Evolutionary conservation across 306 rosid species (phyloP).

Genomic region (Cucumis hystrix): DNA sequence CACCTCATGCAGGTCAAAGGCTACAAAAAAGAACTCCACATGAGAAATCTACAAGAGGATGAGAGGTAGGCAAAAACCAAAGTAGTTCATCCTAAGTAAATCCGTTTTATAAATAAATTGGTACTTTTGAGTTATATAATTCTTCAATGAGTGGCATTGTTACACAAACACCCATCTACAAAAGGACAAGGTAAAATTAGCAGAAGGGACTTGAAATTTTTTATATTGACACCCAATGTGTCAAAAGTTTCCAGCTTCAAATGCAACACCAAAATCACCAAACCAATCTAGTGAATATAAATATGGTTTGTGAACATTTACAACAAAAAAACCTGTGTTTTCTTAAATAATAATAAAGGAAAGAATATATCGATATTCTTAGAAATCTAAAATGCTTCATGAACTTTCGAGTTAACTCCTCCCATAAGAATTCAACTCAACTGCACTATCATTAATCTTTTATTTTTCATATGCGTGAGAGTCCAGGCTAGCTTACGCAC

Average conservation of each 20-base stretch:
- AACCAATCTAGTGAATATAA: not conserved
- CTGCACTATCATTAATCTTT: no score
- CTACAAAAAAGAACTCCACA: not conserved
- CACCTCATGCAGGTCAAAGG: constrained; percentile 16
- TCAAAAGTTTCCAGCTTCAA: not conserved
- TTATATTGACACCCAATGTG: not conserved
- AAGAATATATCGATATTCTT: not conserved
- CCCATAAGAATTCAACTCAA: not conserved
- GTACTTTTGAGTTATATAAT: not conserved
- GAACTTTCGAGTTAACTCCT: not conserved
- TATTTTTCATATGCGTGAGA: no score
- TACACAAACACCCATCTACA: not conserved
- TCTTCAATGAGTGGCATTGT: not conserved
- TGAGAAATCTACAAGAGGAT: not conserved
- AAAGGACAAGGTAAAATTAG: not conserved
- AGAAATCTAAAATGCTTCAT: not conserved
- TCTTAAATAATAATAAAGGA: not conserved
- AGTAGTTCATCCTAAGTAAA: no score
- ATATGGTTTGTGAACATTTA: not conserved
- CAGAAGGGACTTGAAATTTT: not conserved
- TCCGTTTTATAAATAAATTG: not conserved
- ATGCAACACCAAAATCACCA: not conserved
- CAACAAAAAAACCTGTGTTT: not conserved
- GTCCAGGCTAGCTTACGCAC: no score
- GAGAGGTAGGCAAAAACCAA: not conserved